Evolutionary conservation across 1,139 yeast genomes (phyloP), one percentile per base, ranked within the genome.

Genomic region (Scheffersomyces lignicola): DNA sequence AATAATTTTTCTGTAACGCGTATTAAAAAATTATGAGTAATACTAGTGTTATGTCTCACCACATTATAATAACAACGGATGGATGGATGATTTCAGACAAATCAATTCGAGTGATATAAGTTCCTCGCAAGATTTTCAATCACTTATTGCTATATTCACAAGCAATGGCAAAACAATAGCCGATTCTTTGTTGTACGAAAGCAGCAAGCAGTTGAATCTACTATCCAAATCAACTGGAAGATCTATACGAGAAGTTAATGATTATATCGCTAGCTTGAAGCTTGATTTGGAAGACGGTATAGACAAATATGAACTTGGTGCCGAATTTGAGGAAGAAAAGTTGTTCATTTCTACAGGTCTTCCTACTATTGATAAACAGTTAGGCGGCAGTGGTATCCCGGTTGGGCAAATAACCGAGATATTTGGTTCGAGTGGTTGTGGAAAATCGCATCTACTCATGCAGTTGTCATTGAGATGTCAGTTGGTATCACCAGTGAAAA

Each of bases 381-480:
- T 89, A 11, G 72, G 75, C 18, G 92, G 92, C 1, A 26, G 18
- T 5, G 96, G 97, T 0, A 68, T 89, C 3, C 78, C 76, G 0
- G 47, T 76, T 1, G 83, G 89, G 2, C 69, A 76, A 28, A 60
- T 90, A 3, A 83, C 94, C 0, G 97, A 90, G 58, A 55, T 90
- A 2, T 81, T 80, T 46, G 97, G 97, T 0, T 85, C 83, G 25
- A 80, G 94, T 40, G 87, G 95, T 0, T 74, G 85, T 3, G 97
- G 96, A 0, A 89, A 89, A 54, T 81, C 96, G 0, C 94, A 88
- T 47, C 59, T 89, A 7, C 58, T 84, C 21, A 69, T 82, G 58
- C 92, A 83, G 44, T 49, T 88, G 32, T 66, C 84, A 2, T 60
- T 78, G 7, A 61, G 78, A 3, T 76, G 81, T 6, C 89, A 83